These are phyloP conservation scores for Trichoderma hamatum DNA, from an alignment of 2,329 filamentous ascomycete genomes.

Conservation along the genomic window DNA sequence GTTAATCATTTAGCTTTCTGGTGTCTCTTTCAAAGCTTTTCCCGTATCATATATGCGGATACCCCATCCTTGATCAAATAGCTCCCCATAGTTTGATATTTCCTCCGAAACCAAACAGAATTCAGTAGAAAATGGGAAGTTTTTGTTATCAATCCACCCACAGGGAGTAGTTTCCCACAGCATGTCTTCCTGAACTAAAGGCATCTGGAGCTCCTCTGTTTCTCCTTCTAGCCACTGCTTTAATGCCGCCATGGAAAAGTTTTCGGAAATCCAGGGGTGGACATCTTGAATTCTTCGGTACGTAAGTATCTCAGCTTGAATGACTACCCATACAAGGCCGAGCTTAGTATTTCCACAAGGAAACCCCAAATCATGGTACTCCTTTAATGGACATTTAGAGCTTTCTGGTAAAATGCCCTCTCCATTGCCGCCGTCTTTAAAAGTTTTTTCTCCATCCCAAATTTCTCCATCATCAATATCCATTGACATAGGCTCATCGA, in stretches of 20 bases:
- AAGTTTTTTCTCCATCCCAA: neutral
- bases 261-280: neutral
- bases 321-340: neutral
- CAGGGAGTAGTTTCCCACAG: neutral
- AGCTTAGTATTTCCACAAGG: neutral
- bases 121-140: neutral
- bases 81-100: too few relatives aligned
- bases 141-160: neutral
- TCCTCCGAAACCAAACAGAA: too few relatives aligned
- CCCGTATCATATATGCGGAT: too few relatives aligned
- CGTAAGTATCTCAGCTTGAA: neutral
- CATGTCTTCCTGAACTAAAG: neutral
- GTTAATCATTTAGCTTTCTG: too few relatives aligned
- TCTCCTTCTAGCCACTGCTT: neutral
- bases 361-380: neutral
- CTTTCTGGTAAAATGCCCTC: neutral
- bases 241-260: neutral
- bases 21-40: too few relatives aligned
- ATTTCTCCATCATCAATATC: neutral
- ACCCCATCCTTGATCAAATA: too few relatives aligned
- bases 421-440: neutral
- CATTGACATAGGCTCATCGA: too few relatives aligned
- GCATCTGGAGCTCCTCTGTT: neutral
- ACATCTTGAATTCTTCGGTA: neutral
- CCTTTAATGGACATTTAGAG: neutral